phyloP scores from a whole-genome alignment of 1,139 yeast genomes.

The Candida gigantensis region DNA sequence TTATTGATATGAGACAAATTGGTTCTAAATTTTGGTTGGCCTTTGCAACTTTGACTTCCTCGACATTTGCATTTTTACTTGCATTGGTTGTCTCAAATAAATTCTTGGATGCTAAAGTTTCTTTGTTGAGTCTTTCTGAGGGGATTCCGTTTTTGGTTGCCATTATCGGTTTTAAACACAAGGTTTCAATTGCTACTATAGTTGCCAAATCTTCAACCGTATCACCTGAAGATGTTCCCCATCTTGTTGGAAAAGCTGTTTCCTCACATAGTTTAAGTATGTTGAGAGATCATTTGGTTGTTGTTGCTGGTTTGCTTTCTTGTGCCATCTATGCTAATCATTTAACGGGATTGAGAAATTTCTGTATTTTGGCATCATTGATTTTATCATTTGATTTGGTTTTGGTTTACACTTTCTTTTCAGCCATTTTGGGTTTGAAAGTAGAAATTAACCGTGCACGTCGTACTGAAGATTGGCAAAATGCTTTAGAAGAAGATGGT shows the following conservation, averaged over 20 bases:
- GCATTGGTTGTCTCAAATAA: slow-evolving; percentile 73
- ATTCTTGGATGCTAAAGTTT: slow-evolving; percentile 55
- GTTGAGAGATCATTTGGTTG: slow-evolving; percentile 77
- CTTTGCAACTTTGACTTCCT: slow-evolving; percentile 75
- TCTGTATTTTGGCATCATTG: slow-evolving; percentile 76
- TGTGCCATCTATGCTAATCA: slow-evolving; percentile 72
- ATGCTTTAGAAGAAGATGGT: slow-evolving; percentile 93
- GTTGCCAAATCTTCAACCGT: slow-evolving; percentile 49
- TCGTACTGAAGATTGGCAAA: slow-evolving; percentile 76
- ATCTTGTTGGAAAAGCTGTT: slow-evolving; percentile 60
- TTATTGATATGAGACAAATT: slow-evolving; percentile 72
- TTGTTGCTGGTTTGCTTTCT: slow-evolving; percentile 69
- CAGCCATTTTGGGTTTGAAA: slow-evolving; percentile 85
- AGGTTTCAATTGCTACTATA: slow-evolving; percentile 71
- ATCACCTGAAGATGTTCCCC: slow-evolving; percentile 41
- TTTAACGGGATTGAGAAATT: slow-evolving; percentile 75
- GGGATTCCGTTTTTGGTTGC: slow-evolving; percentile 94
- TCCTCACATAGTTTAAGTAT: slow-evolving; percentile 67
- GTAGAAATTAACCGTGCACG: slow-evolving; percentile 89
- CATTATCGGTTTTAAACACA: slow-evolving; percentile 89
- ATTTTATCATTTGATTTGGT: slow-evolving; percentile 74
- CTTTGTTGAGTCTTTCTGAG: slow-evolving; percentile 79
- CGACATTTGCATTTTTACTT: slow-evolving; percentile 82
- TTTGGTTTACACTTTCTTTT: slow-evolving; percentile 77
- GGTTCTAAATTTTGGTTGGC: slow-evolving; percentile 94